A percentile compares a stretch with the other conserved stretches of the same genome.
Evolutionary conservation across 345 rosid species (phyloP).

Genomic region (Gossypium australe): DNA sequence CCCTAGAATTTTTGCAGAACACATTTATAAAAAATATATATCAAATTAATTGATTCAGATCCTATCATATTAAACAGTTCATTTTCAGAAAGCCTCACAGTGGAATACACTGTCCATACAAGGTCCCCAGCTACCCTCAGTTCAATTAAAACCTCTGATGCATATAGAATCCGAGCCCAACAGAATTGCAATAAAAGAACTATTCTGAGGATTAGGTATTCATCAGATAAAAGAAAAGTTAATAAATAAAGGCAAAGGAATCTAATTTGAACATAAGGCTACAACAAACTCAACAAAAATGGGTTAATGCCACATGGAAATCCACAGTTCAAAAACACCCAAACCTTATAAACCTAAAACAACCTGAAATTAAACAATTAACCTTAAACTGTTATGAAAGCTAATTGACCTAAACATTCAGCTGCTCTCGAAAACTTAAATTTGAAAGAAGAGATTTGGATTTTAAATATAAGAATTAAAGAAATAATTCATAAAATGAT

Average conservation of each 20-base stretch:
- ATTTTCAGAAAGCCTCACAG: background rate
- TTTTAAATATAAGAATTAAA: background rate
- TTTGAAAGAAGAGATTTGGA: background rate
- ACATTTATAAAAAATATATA: background rate
- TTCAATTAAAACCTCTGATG: background rate
- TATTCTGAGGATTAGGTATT: background rate
- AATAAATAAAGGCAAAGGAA: background rate
- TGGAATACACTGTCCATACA: background rate
- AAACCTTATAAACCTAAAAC: background rate
- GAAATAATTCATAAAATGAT: background rate
- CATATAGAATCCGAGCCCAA: background rate
- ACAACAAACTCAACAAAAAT: background rate
- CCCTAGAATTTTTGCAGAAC: background rate
- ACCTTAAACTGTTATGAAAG: background rate
- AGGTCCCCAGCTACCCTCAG: background rate
- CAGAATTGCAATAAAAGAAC: background rate
- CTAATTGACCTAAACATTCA: background rate
- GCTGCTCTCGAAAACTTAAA: background rate
- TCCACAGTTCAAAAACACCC: background rate
- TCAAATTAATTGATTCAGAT: constrained; percentile 2
- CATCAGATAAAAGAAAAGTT: background rate
- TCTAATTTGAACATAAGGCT: background rate
- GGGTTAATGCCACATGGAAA: background rate
- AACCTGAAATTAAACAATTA: background rate
- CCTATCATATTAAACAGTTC: background rate